Base-by-base conservation (phyloP, 768 basidiomycete genomes). In the Russula foetens region DNA sequence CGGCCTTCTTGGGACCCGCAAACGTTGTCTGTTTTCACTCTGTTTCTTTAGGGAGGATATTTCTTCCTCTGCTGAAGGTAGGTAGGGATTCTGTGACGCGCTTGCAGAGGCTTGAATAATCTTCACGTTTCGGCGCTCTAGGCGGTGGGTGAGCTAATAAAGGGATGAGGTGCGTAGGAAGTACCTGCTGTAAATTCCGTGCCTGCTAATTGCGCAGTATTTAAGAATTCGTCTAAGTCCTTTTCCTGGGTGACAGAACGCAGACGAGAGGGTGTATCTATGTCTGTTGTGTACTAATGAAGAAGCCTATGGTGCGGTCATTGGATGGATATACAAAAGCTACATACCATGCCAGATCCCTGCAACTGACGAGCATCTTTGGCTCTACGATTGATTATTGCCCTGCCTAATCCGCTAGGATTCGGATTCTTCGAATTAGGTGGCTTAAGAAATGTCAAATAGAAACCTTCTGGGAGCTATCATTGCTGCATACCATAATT, bases 211-310 rank as follows among this genome's bases (percentile, higher is more conserved):
- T 93, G 90, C 11, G 97, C 97, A 14, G 92, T 97, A 69, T 84
- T 95, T 57, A 99, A 74, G 71, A 99, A 99, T 73, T 95, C 96
- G 66, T 98, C 94, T 21, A 99, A 77, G 76, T 98, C 94, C 57
- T 84, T 78, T 75, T 99, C 96, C 74, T 98, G 95, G 0, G 97
- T 99, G 23, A 99, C 85, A 0, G 96, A 98, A 70, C 86, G 84
- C 39, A 99, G 79, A 35, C 85, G 84, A 55, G 78, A 78, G 7
- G 84, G 79, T 12, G 79, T 71, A 58, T 90, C 86, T 21, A 84
- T 53, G 67, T 96, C 92, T 2, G 89, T 85, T 5, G 83, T 81
- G 72, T 88, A 93, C 91, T 92, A 43, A 43, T 49, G 33, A 33
- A 47, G 14, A 11, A 35, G 11, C 31, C 9, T 50, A 54, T 24